A percentile compares a stretch with the other conserved stretches of the same genome.
phyloP scores from a whole-genome alignment of 179 eudicot species.

The Patellifolia procumbens region DNA sequence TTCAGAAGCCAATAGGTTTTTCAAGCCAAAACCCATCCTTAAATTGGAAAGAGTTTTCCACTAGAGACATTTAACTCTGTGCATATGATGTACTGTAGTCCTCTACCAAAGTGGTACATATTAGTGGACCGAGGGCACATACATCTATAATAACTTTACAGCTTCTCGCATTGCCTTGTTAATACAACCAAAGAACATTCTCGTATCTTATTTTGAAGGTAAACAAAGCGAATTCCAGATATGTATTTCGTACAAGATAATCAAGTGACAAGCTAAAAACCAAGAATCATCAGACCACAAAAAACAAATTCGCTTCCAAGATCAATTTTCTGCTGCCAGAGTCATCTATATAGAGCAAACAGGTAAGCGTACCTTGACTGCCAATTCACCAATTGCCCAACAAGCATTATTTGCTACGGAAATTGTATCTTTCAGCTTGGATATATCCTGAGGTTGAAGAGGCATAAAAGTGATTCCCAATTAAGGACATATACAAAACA shows the following conservation, averaged over 20 bases:
- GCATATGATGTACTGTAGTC: too few species aligned
- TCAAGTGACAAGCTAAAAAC: neutral
- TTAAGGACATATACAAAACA: slow-evolving; percentile 4
- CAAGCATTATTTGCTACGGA: slow-evolving; percentile 99
- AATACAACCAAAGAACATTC: neutral
- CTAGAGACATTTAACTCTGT: too few species aligned
- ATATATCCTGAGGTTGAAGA: slow-evolving; percentile 48
- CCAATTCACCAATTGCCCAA: slow-evolving; percentile 99
- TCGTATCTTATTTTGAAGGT: neutral
- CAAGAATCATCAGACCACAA: neutral
- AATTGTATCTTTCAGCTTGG: slow-evolving; percentile 74
- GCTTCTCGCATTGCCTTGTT: neutral
- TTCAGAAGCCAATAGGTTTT: neutral
- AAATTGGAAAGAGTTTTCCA: too few species aligned
- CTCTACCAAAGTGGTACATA: neutral
- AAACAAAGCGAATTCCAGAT: neutral
- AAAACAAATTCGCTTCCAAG: neutral
- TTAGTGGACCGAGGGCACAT: neutral
- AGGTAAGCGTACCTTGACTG: slow-evolving; percentile 68
- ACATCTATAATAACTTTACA: neutral
- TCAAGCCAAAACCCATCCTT: neutral
- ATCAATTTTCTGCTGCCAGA: neutral
- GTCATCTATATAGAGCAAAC: neutral
- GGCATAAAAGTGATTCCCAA: slow-evolving; percentile 2
- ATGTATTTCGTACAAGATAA: neutral